Percentiles rank a stretch among this genome's conserved stretches.
phyloP scores from a whole-genome alignment of 2,329 filamentous ascomycete species.

The Botrytis tulipae region DNA sequence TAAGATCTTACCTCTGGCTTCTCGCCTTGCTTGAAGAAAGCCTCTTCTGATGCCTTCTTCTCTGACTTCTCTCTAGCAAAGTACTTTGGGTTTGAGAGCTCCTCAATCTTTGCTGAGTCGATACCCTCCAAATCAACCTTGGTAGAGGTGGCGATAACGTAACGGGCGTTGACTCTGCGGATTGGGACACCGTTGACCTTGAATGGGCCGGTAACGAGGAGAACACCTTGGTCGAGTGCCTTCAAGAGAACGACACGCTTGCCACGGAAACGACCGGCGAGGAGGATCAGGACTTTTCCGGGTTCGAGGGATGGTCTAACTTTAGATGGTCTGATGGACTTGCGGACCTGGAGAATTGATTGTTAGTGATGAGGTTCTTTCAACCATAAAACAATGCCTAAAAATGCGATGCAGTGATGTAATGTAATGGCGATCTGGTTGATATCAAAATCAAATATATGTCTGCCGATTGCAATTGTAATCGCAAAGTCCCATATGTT shows the following conservation, averaged over 20 bases:
- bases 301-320: slow-evolving; percentile 87
- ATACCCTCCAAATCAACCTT: slow-evolving; percentile 82
- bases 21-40: slow-evolving; percentile 99
- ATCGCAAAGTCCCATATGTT: slow-evolving; percentile 25
- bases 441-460: not conserved
- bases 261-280: slow-evolving; percentile 98
- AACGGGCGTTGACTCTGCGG: slow-evolving; percentile 88
- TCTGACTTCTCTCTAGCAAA: slow-evolving; percentile 93
- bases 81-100: slow-evolving; percentile 75
- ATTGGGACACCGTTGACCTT: slow-evolving; percentile 99
- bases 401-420: not conserved
- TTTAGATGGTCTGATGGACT: slow-evolving; percentile 84
- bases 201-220: slow-evolving; percentile 99
- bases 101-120: slow-evolving; percentile 85
- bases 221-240: slow-evolving; percentile 93
- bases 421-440: not conserved
- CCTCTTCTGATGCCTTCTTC: slow-evolving; percentile 96
- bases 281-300: slow-evolving; percentile 96
- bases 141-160: slow-evolving; percentile 87
- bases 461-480: slow-evolving; percentile 25
- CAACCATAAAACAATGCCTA: not conserved
- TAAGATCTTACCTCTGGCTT: slow-evolving; percentile 78
- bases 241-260: slow-evolving; percentile 99
- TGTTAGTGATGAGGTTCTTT: slow-evolving; percentile 30
- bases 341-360: slow-evolving; percentile 74